A percentile compares a stretch with the other conserved stretches of the same genome.
Conservation (phyloP, 305 asterid species). For the Caryopteris hybrid region DNA sequence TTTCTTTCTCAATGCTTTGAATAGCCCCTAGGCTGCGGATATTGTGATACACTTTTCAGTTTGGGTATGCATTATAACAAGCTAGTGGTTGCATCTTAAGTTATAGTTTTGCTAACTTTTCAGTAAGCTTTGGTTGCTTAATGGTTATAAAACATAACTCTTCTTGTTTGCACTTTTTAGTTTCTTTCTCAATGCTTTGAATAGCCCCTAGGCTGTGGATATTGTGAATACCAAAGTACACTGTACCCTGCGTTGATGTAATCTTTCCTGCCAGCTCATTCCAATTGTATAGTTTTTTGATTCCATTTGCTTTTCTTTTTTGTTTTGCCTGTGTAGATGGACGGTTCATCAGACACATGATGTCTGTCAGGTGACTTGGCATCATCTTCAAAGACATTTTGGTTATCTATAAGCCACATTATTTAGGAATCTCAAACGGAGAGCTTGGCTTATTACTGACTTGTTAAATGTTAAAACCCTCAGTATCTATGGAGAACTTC, state of each 20-base stretch:
- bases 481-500: not conserved
- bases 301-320: constrained; percentile 1
- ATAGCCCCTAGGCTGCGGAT: not conserved
- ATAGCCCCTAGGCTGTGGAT: not conserved
- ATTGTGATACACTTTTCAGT: too few relatives aligned
- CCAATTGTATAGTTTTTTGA: constrained; percentile 1
- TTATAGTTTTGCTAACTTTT: not conserved
- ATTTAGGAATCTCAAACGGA: constrained; percentile 10
- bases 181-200: too few relatives aligned
- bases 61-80: too few relatives aligned
- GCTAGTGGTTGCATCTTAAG: not conserved
- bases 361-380: constrained; percentile 14
- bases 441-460: not conserved
- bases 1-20: too few relatives aligned
- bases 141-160: not conserved
- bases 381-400: constrained; percentile 11
- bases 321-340: constrained; percentile 26
- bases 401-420: constrained; percentile 18
- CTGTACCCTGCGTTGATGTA: not conserved
- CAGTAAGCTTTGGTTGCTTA: not conserved
- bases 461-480: not conserved
- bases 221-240: not conserved
- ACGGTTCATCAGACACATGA: constrained; percentile 18
- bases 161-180: not conserved
- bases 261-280: not conserved